Percentiles rank a stretch among this genome's conserved stretches.
phyloP scores from a whole-genome alignment of 2,329 filamentous ascomycete genomes.

The Cladosporium sp. region DNA sequence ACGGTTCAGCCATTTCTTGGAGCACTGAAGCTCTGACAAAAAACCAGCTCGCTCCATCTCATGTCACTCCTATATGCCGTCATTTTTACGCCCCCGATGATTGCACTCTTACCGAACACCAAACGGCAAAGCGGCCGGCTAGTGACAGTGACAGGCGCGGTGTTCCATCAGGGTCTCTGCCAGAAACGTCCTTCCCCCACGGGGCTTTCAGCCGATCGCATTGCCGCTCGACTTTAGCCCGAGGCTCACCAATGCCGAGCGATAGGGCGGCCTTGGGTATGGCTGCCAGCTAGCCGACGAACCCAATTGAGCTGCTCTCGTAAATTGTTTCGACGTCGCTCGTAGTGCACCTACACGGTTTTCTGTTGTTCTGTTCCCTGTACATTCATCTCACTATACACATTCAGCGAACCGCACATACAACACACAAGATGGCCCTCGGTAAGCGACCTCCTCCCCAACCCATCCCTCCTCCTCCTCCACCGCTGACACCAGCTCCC shows the following conservation, averaged over 20 bases:
- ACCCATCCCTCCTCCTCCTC: background rate
- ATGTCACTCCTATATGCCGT: too few relatives aligned
- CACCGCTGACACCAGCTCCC: background rate
- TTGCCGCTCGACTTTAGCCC: background rate
- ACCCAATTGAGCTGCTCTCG: too few relatives aligned
- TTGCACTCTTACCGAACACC: too few relatives aligned
- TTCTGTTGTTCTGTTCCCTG: background rate
- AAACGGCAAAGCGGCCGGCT: too few relatives aligned
- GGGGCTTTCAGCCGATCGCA: background rate
- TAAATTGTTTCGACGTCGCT: too few relatives aligned
- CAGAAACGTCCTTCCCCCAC: background rate
- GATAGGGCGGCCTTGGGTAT: constrained; percentile 4
- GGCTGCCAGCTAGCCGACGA: background rate
- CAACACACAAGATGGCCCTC: constrained; percentile 4
- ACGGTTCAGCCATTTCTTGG: too few relatives aligned
- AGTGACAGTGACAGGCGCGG: too few relatives aligned
- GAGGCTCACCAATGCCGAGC: constrained; percentile 6
- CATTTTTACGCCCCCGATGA: too few relatives aligned
- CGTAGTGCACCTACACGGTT: too few relatives aligned
- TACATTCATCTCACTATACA: background rate
- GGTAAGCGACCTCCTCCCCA: background rate
- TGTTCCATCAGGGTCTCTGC: too few relatives aligned
- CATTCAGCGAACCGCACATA: background rate
- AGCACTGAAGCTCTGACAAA: too few relatives aligned
- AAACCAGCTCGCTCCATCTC: too few relatives aligned